Base-by-base conservation (phyloP, 2,329 filamentous ascomycete genomes). In the Penicillium verrucosum region DNA sequence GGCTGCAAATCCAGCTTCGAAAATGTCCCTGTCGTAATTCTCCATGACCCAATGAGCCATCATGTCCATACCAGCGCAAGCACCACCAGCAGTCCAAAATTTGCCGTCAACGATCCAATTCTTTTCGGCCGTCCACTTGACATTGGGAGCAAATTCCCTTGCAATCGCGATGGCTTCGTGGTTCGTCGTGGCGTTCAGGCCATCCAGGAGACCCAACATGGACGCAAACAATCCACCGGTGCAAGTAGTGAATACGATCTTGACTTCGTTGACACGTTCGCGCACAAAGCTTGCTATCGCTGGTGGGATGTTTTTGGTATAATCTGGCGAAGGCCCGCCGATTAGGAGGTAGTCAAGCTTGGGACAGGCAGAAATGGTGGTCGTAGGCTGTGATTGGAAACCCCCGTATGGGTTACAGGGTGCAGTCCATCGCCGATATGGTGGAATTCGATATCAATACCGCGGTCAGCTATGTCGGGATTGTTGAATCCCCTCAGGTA, bases 51-150 rank as follows among this genome's bases (percentile, higher is more conserved):
- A 49, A 27, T 49, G 46, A 18, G 46, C 46, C 14, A 49, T 27
- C 46, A 49, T 49, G n/a, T 49, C 46, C 46, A 49, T 49, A 14
- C 46, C 46, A 25, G 34, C 46, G 14, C 30, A 37, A 18, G 46
- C 46, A 18, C 46, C 46, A 27, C 46, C 23, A 4, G 32, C 46
- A 21, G 46, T 49, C 46, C 46, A 49, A 21, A 49, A 37, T 23
- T 49, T 49, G 23, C 46, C 32, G 23, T 49, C 46, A 30, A 49
- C 16, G 16, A 49, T 14, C 46, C 46, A 49, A 6, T 49, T 49
- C 21, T 49, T 49, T 14, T 49, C 46, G 5, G 14, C 5, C 11
- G 46, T 49, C 46, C 46, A 49, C 34, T 49, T 49, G 23, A 49
- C 46, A 49, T 49, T 49, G 9, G 46, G 46, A 7, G 7, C 12